Conservation (phyloP, 2,329 filamentous ascomycete species). For the Fusarium aywerte region DNA sequence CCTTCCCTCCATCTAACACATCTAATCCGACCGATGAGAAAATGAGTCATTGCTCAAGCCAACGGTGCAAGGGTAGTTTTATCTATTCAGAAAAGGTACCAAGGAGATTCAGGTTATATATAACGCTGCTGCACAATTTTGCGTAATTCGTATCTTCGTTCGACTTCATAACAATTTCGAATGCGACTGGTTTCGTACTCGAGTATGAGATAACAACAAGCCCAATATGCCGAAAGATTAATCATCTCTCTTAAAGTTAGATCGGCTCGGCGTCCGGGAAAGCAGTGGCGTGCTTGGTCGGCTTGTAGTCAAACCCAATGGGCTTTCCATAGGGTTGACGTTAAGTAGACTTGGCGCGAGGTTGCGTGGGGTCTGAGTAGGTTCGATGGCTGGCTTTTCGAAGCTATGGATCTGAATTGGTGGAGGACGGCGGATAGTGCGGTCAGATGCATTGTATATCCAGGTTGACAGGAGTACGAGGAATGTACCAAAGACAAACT, state of each 20-base stretch:
- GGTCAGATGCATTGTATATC: conserved; percentile 79
- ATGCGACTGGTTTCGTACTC: conserved; percentile 20
- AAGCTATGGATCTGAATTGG: conserved; percentile 77
- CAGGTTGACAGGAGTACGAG: conserved; percentile 86
- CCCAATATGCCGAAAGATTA: conserved; percentile 34
- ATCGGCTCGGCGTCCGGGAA: conserved; percentile 53
- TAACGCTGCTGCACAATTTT: conserved; percentile 28
- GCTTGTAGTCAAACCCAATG: conserved; percentile 57
- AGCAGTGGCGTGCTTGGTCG: conserved; percentile 61
- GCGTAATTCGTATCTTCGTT: conserved; percentile 35
- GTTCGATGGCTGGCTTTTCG: conserved; percentile 77
- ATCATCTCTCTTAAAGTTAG: conserved; percentile 54
- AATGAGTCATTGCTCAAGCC: conserved; percentile 11
- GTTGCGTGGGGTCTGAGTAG: conserved; percentile 52
- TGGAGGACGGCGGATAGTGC: conserved; percentile 65
- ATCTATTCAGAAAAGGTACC: conserved; percentile 39
- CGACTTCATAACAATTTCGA: conserved; percentile 35
- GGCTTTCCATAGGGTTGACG: conserved; percentile 56
- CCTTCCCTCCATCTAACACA: conserved; percentile 18
- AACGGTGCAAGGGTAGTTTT: conserved; percentile 1
- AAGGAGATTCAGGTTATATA: conserved; percentile 37
- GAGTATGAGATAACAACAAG: conserved; percentile 4
- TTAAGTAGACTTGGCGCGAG: conserved; percentile 51
- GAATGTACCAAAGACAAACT: conserved; percentile 85
- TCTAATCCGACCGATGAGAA: neutral